Conservation (phyloP, 305 asterid genomes). For the Coffea humblotiana region DNA sequence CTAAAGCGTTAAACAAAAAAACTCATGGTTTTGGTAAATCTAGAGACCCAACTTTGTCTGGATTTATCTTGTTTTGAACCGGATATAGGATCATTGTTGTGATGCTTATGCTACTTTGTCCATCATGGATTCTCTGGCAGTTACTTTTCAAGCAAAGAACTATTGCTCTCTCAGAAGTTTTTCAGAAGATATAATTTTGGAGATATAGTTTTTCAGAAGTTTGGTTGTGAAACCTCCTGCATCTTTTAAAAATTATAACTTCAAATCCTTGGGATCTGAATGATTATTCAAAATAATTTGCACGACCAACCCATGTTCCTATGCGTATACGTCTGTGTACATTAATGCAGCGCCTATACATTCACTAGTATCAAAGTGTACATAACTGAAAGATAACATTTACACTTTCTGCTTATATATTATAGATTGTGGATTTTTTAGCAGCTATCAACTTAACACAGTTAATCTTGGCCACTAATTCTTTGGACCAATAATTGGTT, state of each 20-base stretch:
- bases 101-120: background rate
- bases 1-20: background rate
- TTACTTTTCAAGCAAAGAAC: background rate
- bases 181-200: too few relatives aligned
- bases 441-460: background rate
- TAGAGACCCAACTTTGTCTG: background rate
- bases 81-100: background rate
- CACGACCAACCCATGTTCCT: too few relatives aligned
- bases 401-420: background rate
- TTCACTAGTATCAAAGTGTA: background rate
- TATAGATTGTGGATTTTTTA: too few relatives aligned
- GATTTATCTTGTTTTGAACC: background rate
- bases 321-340: background rate
- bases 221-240: background rate
- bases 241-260: background rate
- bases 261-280: background rate
- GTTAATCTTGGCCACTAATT: too few relatives aligned
- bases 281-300: too few relatives aligned
- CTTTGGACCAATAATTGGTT: background rate
- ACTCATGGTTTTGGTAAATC: background rate
- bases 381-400: background rate
- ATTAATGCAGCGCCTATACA: background rate
- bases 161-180: background rate
- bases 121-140: background rate
- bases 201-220: background rate